phyloP scores from a whole-genome alignment of 2,329 filamentous ascomycete species.

The Fusarium sp. region DNA sequence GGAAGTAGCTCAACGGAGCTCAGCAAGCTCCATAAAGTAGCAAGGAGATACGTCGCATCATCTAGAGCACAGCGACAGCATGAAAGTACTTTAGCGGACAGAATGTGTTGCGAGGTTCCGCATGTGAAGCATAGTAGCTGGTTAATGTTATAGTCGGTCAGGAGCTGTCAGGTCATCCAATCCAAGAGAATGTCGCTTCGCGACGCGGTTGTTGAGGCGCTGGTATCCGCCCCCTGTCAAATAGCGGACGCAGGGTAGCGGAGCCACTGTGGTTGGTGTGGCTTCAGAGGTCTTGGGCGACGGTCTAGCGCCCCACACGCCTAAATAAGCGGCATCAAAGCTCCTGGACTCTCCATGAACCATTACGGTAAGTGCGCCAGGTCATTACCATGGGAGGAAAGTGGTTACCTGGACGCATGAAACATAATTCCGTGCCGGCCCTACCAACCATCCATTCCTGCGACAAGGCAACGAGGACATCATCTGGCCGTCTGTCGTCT shows the following conservation, averaged over 20 bases:
- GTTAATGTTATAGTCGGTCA: conserved; percentile 39
- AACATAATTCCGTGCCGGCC: conserved; percentile 43
- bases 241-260: conserved; percentile 32
- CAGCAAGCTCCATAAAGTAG: conserved; percentile 34
- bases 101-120: conserved; percentile 2
- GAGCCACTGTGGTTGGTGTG: conserved; percentile 25
- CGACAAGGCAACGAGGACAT: conserved; percentile 34
- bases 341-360: conserved; percentile 3
- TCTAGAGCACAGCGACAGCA: conserved; percentile 18
- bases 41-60: conserved; percentile 38
- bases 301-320: conserved; percentile 20
- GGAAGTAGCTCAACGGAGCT: conserved; percentile 32
- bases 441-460: conserved; percentile 21
- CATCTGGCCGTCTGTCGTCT: conserved; percentile 30
- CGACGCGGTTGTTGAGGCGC: conserved; percentile 34
- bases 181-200: conserved; percentile 22
- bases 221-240: conserved; percentile 29
- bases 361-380: background rate
- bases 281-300: conserved; percentile 11
- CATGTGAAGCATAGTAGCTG: conserved; percentile 21
- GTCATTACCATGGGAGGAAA: conserved; percentile 9
- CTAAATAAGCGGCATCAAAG: conserved; percentile 18
- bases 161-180: conserved; percentile 43
- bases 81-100: conserved; percentile 9
- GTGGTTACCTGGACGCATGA: conserved; percentile 35